Conservation (phyloP, 805 yeast genomes). For the Zygosaccharomyces kombuchaensis region DNA sequence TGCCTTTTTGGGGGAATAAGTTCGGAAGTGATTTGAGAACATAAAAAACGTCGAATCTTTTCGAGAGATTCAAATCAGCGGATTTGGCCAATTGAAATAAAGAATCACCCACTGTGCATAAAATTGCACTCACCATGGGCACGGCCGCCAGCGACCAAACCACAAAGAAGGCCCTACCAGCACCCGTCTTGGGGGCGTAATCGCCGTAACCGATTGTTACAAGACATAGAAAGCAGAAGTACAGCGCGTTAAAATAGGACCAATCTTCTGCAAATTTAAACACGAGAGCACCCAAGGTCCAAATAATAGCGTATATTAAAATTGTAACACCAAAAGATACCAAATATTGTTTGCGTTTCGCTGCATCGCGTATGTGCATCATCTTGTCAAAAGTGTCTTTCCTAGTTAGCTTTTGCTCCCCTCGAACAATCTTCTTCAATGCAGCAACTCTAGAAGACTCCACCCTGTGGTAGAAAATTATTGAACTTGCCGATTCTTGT, state of each 20-base stretch:
- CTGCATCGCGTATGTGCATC: conserved; percentile 45
- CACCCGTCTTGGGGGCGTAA: conserved; percentile 54
- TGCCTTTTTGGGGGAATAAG: no score
- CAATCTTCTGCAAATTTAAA: conserved; percentile 62
- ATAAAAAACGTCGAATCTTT: conserved; percentile 13
- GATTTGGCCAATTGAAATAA: conserved; percentile 23
- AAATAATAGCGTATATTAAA: conserved; percentile 48
- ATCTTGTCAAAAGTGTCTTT: conserved; percentile 53
- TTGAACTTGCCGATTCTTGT: conserved; percentile 55
- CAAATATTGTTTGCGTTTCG: conserved; percentile 38
- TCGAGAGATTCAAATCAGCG: conserved; percentile 19
- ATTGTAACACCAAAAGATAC: conserved; percentile 40
- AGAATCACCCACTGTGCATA: conserved; percentile 65
- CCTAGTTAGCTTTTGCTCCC: conserved; percentile 32
- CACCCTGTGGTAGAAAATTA: conserved; percentile 60
- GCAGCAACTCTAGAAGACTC: conserved; percentile 46
- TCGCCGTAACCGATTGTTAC: conserved; percentile 87
- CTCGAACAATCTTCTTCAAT: conserved; percentile 14
- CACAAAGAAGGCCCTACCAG: conserved; percentile 70
- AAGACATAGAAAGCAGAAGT: conserved; percentile 71
- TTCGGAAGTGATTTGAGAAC: conserved; percentile 5
- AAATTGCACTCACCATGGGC: conserved; percentile 79
- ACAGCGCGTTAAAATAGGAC: conserved; percentile 67
- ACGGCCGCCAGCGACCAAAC: conserved; percentile 80
- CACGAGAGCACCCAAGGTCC: conserved; percentile 69